Evolutionary conservation across 2,329 filamentous ascomycete species (phyloP), one percentile per base, ranked within the genome.

Genomic region (Calonectria crousiana): DNA sequence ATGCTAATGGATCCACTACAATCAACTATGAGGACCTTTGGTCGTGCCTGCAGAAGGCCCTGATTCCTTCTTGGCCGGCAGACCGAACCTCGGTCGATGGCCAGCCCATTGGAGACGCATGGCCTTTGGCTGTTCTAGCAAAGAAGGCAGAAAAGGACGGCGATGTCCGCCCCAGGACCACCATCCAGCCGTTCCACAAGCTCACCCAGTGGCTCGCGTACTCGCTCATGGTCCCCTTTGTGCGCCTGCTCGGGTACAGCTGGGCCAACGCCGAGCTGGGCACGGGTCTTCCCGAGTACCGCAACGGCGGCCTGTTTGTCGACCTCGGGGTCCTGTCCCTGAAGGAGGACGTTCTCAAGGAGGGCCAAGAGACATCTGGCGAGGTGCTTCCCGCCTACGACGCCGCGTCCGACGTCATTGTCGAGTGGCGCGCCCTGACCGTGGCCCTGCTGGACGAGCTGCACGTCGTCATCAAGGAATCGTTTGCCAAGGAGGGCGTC

Each of bases 131-230:
- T 5, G 74, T 81, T 0, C 80, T 84, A 4, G 75, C 71, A 13
- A 44, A 72, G 2, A 34, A 38, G 16, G 58, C 72, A 0, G 53
- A 68, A 2, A 62, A 69, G 0, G 62, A 77, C 9, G 71, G 58
- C 6, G 51, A 73, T 10, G n/a, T 44, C 18, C 58, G 14, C 26
- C 66, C 32, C 18, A 56, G 28, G 30, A 69, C 30, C 64, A 74
- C 23, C 0, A 90, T 90, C 16, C 86, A 89, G 6, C 89, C 89
- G 0, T 90, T 90, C 79, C 90, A 92, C 80, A 91, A 91, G 76
- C 87, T 94, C 11, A 94, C 93, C 0, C 93, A 95, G 81, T 95
- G 93, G 93, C 88, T 95, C 8, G 90, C 90, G 1, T 95, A 95
- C 83, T 94, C 93, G 0, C 86, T 95, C 10, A 94, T 93, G 85